A percentile compares a stretch with the other conserved stretches of the same genome.
Conservation (phyloP, 2,329 filamentous ascomycete species). For the Aspergillus intermedius region DNA sequence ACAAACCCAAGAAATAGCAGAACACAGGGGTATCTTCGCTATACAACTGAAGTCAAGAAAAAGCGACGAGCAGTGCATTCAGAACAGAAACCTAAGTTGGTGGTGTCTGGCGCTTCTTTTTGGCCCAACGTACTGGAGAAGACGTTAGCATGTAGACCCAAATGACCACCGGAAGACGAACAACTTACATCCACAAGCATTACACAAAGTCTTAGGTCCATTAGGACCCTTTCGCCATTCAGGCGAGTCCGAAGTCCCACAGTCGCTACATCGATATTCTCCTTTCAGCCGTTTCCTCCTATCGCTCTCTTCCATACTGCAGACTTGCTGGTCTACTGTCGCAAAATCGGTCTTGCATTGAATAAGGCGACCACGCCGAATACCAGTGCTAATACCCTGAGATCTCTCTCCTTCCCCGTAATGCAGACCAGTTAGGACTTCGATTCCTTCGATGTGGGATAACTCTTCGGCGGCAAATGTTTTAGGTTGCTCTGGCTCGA, state of each 20-base stretch:
- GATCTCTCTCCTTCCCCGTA: conserved; percentile 87
- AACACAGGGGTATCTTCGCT: conserved; percentile 11
- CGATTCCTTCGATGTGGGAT: conserved; percentile 77
- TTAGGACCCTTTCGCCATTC: conserved; percentile 94
- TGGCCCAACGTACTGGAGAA: conserved; percentile 50
- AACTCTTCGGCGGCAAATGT: conserved; percentile 64
- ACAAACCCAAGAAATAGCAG: conserved; percentile 1
- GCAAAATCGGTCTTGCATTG: conserved; percentile 81
- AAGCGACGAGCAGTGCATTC: neutral
- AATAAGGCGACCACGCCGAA: conserved; percentile 71
- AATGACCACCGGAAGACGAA: neutral
- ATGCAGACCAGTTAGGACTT: conserved; percentile 82
- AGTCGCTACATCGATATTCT: conserved; percentile 94
- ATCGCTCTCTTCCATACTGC: conserved; percentile 51
- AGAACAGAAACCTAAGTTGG: conserved; percentile 6
- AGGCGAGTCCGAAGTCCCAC: conserved; percentile 86
- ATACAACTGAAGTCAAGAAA: conserved; percentile 3
- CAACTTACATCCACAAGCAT: conserved; percentile 75
- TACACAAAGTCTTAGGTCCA: conserved; percentile 90
- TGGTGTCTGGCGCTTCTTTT: conserved; percentile 68
- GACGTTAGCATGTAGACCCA: neutral
- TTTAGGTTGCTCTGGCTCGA: conserved; percentile 28
- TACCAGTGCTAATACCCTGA: conserved; percentile 79
- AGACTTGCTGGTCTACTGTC: conserved; percentile 62
- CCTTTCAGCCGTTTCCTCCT: conserved; percentile 88